These are phyloP conservation scores for Termitomyces sp. DNA, from an alignment of 768 basidiomycete genomes.

Conservation along the genomic window DNA sequence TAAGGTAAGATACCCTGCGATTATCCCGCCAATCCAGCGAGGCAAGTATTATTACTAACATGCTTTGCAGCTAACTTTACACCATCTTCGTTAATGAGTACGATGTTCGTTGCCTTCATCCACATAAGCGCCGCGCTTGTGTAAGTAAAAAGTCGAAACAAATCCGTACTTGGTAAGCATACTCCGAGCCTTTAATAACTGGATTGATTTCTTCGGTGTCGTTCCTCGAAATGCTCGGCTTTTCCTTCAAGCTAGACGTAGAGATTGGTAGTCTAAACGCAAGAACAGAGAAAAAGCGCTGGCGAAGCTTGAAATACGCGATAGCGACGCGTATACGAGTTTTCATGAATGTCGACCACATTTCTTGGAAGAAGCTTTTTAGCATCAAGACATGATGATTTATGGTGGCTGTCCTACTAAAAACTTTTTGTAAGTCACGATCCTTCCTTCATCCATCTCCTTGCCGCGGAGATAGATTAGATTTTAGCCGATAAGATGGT, in stretches of 20 bases:
- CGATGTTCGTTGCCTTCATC: constrained; percentile 52
- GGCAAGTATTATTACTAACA: constrained; percentile 31
- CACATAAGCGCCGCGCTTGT: neutral
- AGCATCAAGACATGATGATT: neutral
- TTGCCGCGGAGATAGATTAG: constrained; percentile 6
- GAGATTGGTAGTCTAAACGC: neutral
- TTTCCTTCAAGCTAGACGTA: constrained; percentile 20
- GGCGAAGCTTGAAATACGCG: neutral
- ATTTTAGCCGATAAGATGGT: neutral
- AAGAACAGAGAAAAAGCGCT: neutral
- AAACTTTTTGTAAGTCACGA: neutral
- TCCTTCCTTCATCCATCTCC: neutral
- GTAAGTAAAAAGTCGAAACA: neutral
- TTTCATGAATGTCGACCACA: neutral
- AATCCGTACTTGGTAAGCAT: constrained; percentile 47
- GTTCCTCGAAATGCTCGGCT: constrained; percentile 18
- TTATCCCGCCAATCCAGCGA: constrained; percentile 1
- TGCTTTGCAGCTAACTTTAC: constrained; percentile 62
- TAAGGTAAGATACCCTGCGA: constrained; percentile 1
- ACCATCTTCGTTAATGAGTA: constrained; percentile 55
- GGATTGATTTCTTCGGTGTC: constrained; percentile 39
- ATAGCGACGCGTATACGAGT: neutral
- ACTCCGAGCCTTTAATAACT: constrained; percentile 53
- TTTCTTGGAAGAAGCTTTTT: neutral
- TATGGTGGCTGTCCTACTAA: neutral